Evolutionary conservation across 345 rosid genomes (phyloP).

Genomic region (Gossypium anomalum): DNA sequence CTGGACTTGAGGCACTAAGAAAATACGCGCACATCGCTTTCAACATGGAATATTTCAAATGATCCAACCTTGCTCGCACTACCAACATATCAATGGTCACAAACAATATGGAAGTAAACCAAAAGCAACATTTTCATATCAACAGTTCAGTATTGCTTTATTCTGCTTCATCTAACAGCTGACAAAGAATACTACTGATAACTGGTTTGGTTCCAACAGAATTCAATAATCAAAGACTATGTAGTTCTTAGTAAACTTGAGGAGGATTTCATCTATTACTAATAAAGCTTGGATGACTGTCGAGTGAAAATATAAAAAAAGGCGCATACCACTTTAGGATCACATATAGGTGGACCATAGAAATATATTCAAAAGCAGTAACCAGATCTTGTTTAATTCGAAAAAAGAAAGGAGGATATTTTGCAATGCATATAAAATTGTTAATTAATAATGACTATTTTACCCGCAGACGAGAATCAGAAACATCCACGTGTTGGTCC

Average conservation of each 20-base stretch:
- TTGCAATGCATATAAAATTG: not conserved
- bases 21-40: not conserved
- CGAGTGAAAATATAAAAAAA: not conserved
- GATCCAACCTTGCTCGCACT: not conserved
- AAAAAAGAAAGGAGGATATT: not conserved
- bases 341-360: not conserved
- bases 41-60: not conserved
- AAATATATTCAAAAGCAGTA: not conserved
- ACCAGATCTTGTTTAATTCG: not conserved
- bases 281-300: not conserved
- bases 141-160: not conserved
- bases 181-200: not conserved
- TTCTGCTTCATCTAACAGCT: not conserved
- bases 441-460: conserved; percentile 8
- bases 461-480: conserved; percentile 90
- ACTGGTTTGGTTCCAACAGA: not conserved
- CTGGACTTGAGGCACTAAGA: not conserved
- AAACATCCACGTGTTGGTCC: conserved; percentile 87
- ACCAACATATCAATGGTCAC: not conserved
- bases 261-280: not conserved
- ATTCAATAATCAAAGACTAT: conserved; percentile 1
- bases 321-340: not conserved
- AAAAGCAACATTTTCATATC: not conserved
- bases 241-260: not conserved
- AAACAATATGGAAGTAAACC: not conserved